Conservation (phyloP, 192 early-diverging fungal genomes). For the Diversispora epigaea region DNA sequence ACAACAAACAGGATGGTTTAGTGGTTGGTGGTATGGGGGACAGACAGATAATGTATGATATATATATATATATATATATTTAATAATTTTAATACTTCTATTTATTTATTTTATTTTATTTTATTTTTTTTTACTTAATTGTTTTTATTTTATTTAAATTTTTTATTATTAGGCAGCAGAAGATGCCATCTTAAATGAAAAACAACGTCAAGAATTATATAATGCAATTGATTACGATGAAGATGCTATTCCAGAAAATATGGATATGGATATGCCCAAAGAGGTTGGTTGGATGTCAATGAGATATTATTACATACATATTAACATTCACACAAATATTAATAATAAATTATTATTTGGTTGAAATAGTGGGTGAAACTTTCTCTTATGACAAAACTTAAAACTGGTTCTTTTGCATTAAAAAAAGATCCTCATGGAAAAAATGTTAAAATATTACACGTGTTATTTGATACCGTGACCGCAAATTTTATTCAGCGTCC, state of each 20-base stretch:
- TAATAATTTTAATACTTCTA: neutral
- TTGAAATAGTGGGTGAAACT: constrained; percentile 60
- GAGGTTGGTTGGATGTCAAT: constrained; percentile 45
- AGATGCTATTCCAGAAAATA: constrained; percentile 51
- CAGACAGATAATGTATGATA: constrained; percentile 16
- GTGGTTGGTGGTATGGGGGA: constrained; percentile 43
- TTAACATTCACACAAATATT: too few species aligned
- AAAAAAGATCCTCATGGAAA: constrained; percentile 54
- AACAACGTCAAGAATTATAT: constrained; percentile 86
- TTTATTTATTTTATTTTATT: neutral
- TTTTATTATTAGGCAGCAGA: constrained; percentile 35
- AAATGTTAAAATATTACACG: constrained; percentile 47
- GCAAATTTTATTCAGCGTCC: constrained; percentile 57
- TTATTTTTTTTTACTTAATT: neutral
- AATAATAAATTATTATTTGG: neutral
- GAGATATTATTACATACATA: too few species aligned
- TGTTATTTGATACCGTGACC: constrained; percentile 66
- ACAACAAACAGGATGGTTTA: constrained; percentile 8
- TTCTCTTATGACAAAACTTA: constrained; percentile 62
- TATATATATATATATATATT: too few species aligned
- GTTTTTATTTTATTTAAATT: neutral
- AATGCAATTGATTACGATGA: constrained; percentile 95
- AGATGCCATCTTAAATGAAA: constrained; percentile 65
- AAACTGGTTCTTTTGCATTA: constrained; percentile 79
- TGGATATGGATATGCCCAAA: constrained; percentile 62